A percentile compares a stretch with the other conserved stretches of the same genome.
Evolutionary conservation across 306 rosid genomes (phyloP).

Genomic region (Dryas drummondii): DNA sequence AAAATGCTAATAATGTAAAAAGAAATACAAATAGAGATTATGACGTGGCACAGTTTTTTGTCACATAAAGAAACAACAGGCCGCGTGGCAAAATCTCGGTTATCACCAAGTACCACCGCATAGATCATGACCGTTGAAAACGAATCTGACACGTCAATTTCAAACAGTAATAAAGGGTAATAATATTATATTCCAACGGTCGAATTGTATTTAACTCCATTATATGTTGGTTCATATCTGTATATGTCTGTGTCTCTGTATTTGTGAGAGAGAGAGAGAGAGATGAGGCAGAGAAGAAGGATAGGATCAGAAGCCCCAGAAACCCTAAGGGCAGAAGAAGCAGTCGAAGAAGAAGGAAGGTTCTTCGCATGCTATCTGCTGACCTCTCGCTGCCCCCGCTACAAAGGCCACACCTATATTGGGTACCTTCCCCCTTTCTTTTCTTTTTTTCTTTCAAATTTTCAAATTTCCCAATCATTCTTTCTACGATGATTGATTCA

Average conservation of each 20-base stretch:
- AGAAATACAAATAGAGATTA: not conserved
- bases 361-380: slow-evolving; percentile 87
- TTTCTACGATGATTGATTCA: not conserved
- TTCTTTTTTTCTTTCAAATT: not conserved
- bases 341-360: slow-evolving; percentile 36
- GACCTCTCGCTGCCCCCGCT: slow-evolving; percentile 77
- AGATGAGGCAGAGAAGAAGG: slow-evolving; percentile 51
- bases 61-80: not conserved
- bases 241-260: not conserved
- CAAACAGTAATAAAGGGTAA: not conserved
- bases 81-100: not conserved
- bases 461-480: not conserved
- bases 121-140: not conserved
- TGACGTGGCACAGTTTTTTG: not conserved
- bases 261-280: slow-evolving; percentile 20
- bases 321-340: slow-evolving; percentile 24
- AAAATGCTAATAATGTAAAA: not conserved
- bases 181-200: slow-evolving; percentile 53
- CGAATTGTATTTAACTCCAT: slow-evolving; percentile 33
- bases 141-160: not conserved
- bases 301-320: slow-evolving; percentile 36
- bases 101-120: not conserved
- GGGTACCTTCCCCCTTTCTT: slow-evolving; percentile 41
- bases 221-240: not conserved
- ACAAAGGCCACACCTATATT: slow-evolving; percentile 87